A percentile compares a stretch with the other conserved stretches of the same genome.
Conservation (phyloP, 306 rosid species). For the Oxytropis ochrocephala region DNA sequence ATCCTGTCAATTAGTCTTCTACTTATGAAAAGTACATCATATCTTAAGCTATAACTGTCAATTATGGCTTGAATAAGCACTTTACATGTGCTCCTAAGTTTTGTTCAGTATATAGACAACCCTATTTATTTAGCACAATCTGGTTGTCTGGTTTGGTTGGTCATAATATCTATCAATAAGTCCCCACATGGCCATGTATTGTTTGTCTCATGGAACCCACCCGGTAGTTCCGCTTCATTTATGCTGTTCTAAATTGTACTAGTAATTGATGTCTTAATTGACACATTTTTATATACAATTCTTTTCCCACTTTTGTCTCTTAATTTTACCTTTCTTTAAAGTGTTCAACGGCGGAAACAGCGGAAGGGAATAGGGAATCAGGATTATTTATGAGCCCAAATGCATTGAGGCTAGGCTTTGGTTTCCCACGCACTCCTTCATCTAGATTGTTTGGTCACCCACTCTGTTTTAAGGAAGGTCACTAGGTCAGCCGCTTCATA, state of each 20-base stretch:
- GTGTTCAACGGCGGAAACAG: slow-evolving; percentile 43
- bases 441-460: slow-evolving; percentile 1
- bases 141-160: background rate
- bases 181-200: slow-evolving; percentile 35
- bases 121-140: background rate
- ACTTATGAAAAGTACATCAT: background rate
- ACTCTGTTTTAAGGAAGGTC: background rate
- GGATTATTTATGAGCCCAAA: slow-evolving; percentile 17
- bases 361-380: slow-evolving; percentile 26
- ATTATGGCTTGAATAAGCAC: slow-evolving; percentile 15
- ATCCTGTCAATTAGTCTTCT: background rate
- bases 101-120: background rate
- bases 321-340: slow-evolving; percentile 9
- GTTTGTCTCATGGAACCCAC: slow-evolving; percentile 11
- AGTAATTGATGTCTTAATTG: background rate
- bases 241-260: background rate
- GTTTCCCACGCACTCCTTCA: background rate
- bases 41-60: background rate
- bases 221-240: slow-evolving; percentile 8
- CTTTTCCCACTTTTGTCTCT: background rate
- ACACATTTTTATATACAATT: background rate
- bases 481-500: background rate
- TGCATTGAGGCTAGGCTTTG: background rate
- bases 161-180: slow-evolving; percentile 7
- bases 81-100: slow-evolving; percentile 11